Evolutionary conservation across 2,329 filamentous ascomycete species (phyloP), one percentile per base, ranked within the genome.

Genomic region (Xylaria sp.): DNA sequence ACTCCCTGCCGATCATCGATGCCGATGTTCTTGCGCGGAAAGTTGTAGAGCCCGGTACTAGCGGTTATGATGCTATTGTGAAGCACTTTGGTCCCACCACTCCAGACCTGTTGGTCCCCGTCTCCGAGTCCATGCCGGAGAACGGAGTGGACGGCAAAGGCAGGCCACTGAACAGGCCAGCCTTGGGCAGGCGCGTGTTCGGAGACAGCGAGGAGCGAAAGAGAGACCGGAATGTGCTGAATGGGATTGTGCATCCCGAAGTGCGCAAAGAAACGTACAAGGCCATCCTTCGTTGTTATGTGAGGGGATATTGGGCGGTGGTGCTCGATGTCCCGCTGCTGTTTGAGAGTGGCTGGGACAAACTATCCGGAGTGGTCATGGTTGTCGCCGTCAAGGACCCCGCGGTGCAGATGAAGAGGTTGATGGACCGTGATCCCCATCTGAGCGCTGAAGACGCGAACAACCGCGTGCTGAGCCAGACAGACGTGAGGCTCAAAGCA

Each of bases 311-410:
- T 71, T 94, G 93, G 91, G 92, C 92, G 0, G 91, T 96, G 3
- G 88, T 99, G 42, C 80, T 97, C 13, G 94, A 99, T 71, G 87
- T 99, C 7, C 94, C 94, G 55, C 78, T 99, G 57, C 80, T 99
- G 48, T 97, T 97, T 68, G 94, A 99, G 79, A 88, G 86, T 67
- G 85, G 86, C 2, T 86, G 96, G 75, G 94, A 99, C 74, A 79
- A 85, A 47, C 84, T 96, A 66, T 97, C 92, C 71, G 92, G 92
- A 3, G 87, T 86, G 0, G 89, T 96, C 13, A 76, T 96, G 61
- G 92, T 99, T 0, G 93, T 97, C 1, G 92, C 88, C 0, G 92
- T 97, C 18, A 79, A 77, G 9, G 90, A 96, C 67, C 87, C 90
- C 0, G 83, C 81, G 63, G 82, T 92, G 52, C 94, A 99, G 79